A percentile compares a stretch with the other conserved stretches of the same genome.
Evolutionary conservation across 192 early-diverging fungal genomes (phyloP).

Genomic region (Linnemannia elongata): DNA sequence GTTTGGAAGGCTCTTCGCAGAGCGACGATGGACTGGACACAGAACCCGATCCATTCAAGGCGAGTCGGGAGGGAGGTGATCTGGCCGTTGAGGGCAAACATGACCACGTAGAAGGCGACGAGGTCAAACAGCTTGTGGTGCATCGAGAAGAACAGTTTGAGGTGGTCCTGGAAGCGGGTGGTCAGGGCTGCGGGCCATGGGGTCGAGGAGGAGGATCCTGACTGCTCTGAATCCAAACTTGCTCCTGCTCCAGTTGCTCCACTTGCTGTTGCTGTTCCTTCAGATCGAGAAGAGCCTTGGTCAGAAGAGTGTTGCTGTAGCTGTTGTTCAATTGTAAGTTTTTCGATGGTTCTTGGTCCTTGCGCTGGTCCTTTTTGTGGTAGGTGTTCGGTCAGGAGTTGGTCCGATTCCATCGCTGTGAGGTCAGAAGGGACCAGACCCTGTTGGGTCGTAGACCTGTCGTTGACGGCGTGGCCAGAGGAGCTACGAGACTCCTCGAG

Average conservation of each 20-base stretch:
- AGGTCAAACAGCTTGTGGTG: slow-evolving; percentile 55
- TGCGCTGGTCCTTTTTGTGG: not conserved
- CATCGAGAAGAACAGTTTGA: slow-evolving; percentile 50
- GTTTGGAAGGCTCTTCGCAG: slow-evolving; percentile 51
- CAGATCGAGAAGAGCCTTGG: not conserved
- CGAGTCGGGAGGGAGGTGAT: slow-evolving; percentile 56
- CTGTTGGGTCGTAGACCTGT: slow-evolving; percentile 5
- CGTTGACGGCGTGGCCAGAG: not conserved
- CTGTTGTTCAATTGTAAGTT: not conserved
- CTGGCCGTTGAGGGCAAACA: slow-evolving; percentile 58
- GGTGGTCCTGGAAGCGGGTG: slow-evolving; percentile 39
- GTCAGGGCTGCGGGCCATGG: slow-evolving; percentile 21
- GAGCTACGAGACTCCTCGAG: slow-evolving; percentile 1
- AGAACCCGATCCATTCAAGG: slow-evolving; percentile 57
- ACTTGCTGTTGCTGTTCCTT: not conserved
- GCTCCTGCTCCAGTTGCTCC: not conserved
- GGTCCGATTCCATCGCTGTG: slow-evolving; percentile 8
- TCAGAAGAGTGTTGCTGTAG: not conserved
- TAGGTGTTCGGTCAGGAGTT: not conserved
- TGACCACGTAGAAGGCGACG: slow-evolving; percentile 55
- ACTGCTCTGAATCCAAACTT: not conserved
- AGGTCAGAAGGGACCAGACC: slow-evolving; percentile 1
- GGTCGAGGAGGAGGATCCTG: not conserved
- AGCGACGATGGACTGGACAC: slow-evolving; percentile 50
- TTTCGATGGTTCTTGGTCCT: not conserved